Base-by-base conservation (phyloP, 164 flowering plant genomes). In the Liquidambar formosana region DNA sequence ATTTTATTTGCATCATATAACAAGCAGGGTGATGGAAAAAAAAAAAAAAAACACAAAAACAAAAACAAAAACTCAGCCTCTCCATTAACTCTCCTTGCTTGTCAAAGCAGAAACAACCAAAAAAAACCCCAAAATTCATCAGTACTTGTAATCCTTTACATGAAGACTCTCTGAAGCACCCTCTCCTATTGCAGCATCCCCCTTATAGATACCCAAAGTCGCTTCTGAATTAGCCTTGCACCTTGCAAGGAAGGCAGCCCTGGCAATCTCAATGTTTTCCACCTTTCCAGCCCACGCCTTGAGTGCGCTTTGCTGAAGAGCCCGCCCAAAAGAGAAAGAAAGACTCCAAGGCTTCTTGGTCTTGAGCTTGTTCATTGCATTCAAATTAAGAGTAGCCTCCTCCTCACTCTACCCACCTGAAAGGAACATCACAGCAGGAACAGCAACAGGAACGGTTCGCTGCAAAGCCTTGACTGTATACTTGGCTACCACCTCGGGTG, bases 351-450 rank as follows among this genome's bases (percentile, higher is more conserved):
- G 92, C 88, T 85, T 87, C 86, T 87, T 85, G 1, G 86, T 84
- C 77, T 81, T 82, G 82, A 78, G 77, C 76, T 86, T 68, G 0
- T 78, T 82, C 43, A 82, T 87, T 65, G 91, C 88, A 62, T 87
- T 84, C 10, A 88, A 80, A 77, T 86, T 84, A 25, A 74, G 66
- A 11, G 90, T 88, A 2, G 92, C 92, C 64, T 88, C 85, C 81
- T 86, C 88, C 82, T 88, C 92, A 57, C 92, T 88, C 81, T 88
- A 90, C 33, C 89, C 88, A 56, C 90, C 91, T 12, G 89, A 88
- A 66, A 88, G 74, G 73, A 86, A 88, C 56, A 86, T 87, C 22
- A 88, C 77, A 10, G 90, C 92, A 4, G 92, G 92, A 21, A 88
- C 92, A 2, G 92, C 92, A 6, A 86, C 46, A 13, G 92, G 92